These are phyloP conservation scores for Solanum tacnaense DNA, from an alignment of 257 asterid species.

Conservation along the genomic window DNA sequence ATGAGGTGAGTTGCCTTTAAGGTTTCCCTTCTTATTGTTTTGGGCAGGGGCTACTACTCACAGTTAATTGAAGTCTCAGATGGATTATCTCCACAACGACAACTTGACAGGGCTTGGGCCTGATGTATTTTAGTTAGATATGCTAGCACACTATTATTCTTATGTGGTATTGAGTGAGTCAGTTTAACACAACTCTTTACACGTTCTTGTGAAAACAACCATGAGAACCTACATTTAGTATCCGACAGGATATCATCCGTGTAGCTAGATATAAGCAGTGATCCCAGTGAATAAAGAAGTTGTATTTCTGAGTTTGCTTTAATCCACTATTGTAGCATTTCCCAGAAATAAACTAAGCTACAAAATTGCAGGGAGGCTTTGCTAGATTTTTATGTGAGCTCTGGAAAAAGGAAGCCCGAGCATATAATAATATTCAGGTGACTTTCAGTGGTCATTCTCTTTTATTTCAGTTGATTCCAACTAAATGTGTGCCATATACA, in stretches of 20 bases:
- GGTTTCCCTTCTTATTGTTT: neutral
- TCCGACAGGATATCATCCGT: no score
- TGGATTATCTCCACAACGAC: neutral
- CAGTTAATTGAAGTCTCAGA: neutral
- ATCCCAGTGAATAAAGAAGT: neutral
- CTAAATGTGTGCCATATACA: neutral
- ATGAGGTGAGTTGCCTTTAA: conserved; percentile 34
- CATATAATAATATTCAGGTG: conserved; percentile 87
- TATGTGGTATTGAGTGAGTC: neutral
- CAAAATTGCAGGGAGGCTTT: conserved; percentile 54
- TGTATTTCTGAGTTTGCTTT: neutral
- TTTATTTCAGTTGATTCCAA: neutral
- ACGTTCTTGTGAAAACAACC: neutral
- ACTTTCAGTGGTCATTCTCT: neutral
- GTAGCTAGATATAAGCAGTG: neutral
- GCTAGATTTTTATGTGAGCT: conserved; percentile 60
- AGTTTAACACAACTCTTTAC: neutral
- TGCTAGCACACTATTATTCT: neutral
- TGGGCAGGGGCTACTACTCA: neutral
- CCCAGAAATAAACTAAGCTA: neutral
- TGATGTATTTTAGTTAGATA: neutral
- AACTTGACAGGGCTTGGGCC: neutral
- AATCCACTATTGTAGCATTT: neutral
- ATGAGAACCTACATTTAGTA: neutral
- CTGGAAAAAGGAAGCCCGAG: conserved; percentile 75